phyloP scores from a whole-genome alignment of 225 moss, liverwort and hornwort species.

The Straminergon stramineum region DNA sequence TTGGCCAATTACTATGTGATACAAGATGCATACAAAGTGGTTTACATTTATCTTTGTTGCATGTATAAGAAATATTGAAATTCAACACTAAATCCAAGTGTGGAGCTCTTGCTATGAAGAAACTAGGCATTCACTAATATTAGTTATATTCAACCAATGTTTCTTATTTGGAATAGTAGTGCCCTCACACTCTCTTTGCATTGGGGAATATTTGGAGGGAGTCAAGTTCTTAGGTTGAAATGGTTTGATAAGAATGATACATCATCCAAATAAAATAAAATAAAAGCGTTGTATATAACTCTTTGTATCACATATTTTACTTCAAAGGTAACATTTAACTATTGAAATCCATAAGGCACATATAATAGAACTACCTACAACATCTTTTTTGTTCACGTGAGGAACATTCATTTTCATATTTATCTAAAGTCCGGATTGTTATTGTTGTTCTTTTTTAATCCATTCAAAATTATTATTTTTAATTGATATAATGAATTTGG shows the following conservation, averaged over 20 bases:
- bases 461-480: no score
- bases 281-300: no score
- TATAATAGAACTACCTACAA: no score
- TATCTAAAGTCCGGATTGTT: rapidly evolving
- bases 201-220: not conserved
- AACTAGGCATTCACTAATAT: not conserved
- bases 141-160: not conserved
- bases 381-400: no score
- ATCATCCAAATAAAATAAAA: no score
- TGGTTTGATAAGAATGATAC: not conserved
- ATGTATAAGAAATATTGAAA: not conserved
- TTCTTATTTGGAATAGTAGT: not conserved
- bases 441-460: no score
- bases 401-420: no score
- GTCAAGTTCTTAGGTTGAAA: not conserved
- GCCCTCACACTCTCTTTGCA: rapidly evolving
- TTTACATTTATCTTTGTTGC: not conserved
- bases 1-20: not conserved
- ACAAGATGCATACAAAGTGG: not conserved
- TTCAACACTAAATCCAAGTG: rapidly evolving
- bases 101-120: not conserved
- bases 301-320: no score
- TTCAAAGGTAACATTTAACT: no score
- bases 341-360: no score
- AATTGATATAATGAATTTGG: no score